Conservation (phyloP, 2,329 filamentous ascomycete species). For the Rhexocercosporidium sp. region DNA sequence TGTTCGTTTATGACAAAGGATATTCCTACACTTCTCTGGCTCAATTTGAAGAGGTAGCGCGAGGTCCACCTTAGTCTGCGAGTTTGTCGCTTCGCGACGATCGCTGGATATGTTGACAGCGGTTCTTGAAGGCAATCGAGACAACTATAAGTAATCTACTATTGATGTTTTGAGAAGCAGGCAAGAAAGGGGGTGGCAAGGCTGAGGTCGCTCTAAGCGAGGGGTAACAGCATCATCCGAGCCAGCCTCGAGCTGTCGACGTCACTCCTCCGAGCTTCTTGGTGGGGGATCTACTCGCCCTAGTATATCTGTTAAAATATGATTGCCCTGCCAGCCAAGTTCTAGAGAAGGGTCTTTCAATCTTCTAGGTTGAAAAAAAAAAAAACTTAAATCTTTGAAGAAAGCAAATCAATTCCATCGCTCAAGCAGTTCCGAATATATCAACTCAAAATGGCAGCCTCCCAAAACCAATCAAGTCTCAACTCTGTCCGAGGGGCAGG, state of each 20-base stretch:
- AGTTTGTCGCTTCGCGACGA: too few species aligned
- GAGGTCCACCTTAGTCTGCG: too few species aligned
- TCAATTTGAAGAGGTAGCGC: too few species aligned
- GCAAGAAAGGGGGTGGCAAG: neutral
- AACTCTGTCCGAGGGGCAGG: constrained; percentile 33
- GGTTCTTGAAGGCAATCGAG: too few species aligned
- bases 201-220: neutral
- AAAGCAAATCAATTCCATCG: neutral
- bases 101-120: too few species aligned
- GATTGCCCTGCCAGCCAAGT: neutral
- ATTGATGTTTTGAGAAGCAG: neutral
- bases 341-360: neutral
- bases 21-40: too few species aligned
- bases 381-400: neutral
- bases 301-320: neutral
- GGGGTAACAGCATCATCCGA: neutral
- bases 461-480: constrained; percentile 39
- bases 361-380: neutral
- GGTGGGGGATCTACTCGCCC: neutral
- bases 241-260: constrained; percentile 7
- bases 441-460: constrained; percentile 35
- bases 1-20: too few species aligned
- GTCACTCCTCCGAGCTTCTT: neutral
- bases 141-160: neutral
- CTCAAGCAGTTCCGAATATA: neutral